Conservation (phyloP, 352 stramenopile genomes). For the Pelagophyceae sp. region DNA sequence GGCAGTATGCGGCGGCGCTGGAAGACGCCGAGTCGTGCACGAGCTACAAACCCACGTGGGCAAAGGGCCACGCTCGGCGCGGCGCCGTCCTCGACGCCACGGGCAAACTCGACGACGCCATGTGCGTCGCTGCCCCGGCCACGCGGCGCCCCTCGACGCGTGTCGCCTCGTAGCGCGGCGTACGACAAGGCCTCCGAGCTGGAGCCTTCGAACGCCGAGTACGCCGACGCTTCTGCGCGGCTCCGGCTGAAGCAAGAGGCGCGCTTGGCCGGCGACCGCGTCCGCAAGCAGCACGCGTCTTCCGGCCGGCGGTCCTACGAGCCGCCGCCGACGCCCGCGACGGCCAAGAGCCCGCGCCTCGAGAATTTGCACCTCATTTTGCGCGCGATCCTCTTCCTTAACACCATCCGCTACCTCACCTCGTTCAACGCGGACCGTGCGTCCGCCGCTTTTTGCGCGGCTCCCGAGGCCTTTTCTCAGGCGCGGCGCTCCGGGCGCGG, state of each 20-base stretch:
- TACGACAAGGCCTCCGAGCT: constrained; percentile 11
- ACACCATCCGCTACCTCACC: background rate
- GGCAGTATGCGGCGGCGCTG: constrained; percentile 78
- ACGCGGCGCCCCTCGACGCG: background rate
- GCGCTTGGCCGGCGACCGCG: background rate
- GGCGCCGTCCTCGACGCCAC: constrained; percentile 81
- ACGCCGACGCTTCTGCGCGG: background rate
- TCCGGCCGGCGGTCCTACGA: background rate
- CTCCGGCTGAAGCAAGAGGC: background rate
- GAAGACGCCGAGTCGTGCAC: constrained; percentile 93
- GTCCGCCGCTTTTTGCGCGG: no score
- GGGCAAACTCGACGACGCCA: constrained; percentile 28
- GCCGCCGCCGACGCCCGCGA: background rate
- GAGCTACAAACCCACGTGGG: constrained; percentile 80
- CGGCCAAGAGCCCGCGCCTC: background rate
- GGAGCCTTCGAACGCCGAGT: background rate
- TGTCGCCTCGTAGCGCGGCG: background rate
- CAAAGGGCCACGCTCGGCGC: constrained; percentile 95
- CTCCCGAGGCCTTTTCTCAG: no score
- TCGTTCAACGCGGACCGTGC: background rate
- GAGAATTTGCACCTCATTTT: background rate
- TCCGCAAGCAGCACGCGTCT: background rate
- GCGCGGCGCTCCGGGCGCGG: background rate
- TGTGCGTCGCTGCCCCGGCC: background rate
- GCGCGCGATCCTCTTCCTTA: background rate